A percentile compares a stretch with the other conserved stretches of the same genome.
phyloP scores from a whole-genome alignment of 306 rosid species.

The Acacia crassicarpa region DNA sequence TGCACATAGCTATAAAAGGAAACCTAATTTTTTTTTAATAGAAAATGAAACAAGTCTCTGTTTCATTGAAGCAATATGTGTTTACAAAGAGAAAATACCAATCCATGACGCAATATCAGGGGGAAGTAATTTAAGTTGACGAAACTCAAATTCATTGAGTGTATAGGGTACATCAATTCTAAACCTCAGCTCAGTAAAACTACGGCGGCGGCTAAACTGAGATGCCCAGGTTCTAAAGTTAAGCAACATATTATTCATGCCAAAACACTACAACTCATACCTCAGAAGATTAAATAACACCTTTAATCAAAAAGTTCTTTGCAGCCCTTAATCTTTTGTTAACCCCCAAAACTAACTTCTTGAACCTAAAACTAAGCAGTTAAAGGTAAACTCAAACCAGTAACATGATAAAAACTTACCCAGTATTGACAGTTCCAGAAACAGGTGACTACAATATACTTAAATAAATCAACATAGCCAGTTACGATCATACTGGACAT shows the following conservation, averaged over 20 bases:
- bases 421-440: not conserved
- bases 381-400: not conserved
- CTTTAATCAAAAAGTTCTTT: not conserved
- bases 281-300: not conserved
- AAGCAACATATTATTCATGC: not conserved
- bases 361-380: not conserved
- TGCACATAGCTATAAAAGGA: not conserved
- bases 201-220: not conserved
- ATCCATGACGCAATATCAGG: not conserved
- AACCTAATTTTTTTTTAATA: not conserved
- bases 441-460: not conserved
- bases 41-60: not conserved
- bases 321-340: not conserved
- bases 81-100: not conserved
- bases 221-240: conserved; percentile 5
- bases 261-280: not conserved
- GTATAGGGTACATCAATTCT: not conserved
- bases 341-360: not conserved
- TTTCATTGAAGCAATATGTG: not conserved
- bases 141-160: not conserved
- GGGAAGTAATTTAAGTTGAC: not conserved
- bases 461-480: not conserved
- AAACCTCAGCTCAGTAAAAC: not conserved
- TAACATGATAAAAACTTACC: not conserved
- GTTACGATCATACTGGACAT: not conserved